Percentiles rank a stretch among this genome's conserved stretches.
Conservation (phyloP, 768 basidiomycete species). For the Pulveroboletus ravenelii region DNA sequence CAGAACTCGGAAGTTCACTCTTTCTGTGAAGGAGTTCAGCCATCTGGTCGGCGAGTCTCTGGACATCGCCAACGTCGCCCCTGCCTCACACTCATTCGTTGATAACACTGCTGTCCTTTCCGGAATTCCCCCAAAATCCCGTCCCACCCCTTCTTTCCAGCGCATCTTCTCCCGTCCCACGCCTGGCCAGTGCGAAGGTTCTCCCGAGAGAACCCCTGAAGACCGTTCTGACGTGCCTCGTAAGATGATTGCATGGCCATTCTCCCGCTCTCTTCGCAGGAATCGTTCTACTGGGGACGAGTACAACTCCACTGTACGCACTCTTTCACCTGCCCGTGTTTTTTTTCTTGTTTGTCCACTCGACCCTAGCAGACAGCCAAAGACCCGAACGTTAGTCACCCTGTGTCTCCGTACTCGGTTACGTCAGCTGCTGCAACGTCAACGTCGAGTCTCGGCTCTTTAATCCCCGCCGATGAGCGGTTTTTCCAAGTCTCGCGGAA, state of each 20-base stretch:
- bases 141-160: slow-evolving; percentile 22
- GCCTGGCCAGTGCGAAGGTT: slow-evolving; percentile 4
- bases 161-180: slow-evolving; percentile 29
- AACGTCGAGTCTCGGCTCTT: slow-evolving; percentile 29
- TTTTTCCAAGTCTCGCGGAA: slow-evolving; percentile 20
- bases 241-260: slow-evolving; percentile 29
- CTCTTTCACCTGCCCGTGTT: neutral
- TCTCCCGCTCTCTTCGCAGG: slow-evolving; percentile 24
- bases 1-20: slow-evolving; percentile 24
- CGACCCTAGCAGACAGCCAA: slow-evolving; percentile 2
- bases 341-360: slow-evolving; percentile 5
- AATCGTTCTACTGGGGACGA: slow-evolving; percentile 10
- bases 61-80: slow-evolving; percentile 12
- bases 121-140: slow-evolving; percentile 14
- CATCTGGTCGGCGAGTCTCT: slow-evolving; percentile 33
- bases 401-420: slow-evolving; percentile 9
- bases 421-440: slow-evolving; percentile 20
- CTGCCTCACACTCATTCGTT: slow-evolving; percentile 21
- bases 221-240: slow-evolving; percentile 18
- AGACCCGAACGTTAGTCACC: slow-evolving; percentile 4
- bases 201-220: slow-evolving; percentile 5
- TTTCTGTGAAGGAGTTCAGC: slow-evolving; percentile 31
- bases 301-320: slow-evolving; percentile 11
- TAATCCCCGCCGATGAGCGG: slow-evolving; percentile 24
- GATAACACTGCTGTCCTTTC: slow-evolving; percentile 18